Evolutionary conservation across 2,329 filamentous ascomycete genomes (phyloP).

Genomic region (Phaeosphaeria sp.): DNA sequence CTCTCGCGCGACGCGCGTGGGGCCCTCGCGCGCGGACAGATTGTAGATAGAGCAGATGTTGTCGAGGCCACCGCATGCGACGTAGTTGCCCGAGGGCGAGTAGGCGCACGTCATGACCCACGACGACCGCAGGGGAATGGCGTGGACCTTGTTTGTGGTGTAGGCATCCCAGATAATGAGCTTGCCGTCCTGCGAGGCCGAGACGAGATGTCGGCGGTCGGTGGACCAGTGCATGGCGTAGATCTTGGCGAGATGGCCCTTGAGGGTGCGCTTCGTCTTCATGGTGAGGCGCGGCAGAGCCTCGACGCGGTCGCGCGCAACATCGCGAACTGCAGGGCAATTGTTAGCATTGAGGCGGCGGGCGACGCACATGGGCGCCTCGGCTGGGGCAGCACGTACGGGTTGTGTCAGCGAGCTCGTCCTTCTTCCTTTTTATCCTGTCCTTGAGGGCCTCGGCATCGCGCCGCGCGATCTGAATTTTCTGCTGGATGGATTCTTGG

Average conservation of each 20-base stretch:
- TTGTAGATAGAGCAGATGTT: conserved; percentile 99
- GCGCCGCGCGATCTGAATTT: conserved; percentile 94
- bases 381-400: conserved; percentile 72
- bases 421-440: conserved; percentile 99
- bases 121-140: conserved; percentile 93
- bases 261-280: conserved; percentile 96
- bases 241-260: conserved; percentile 98
- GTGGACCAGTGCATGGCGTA: conserved; percentile 99
- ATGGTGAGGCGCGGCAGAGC: conserved; percentile 91
- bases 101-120: conserved; percentile 99
- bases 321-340: conserved; percentile 75
- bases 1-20: conserved; percentile 93
- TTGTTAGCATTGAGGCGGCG: conserved; percentile 30
- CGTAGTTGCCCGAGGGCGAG: conserved; percentile 96
- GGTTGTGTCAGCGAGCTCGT: conserved; percentile 97
- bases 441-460: conserved; percentile 98
- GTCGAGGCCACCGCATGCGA: conserved; percentile 96
- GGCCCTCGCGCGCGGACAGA: conserved; percentile 94
- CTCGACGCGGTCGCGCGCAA: conserved; percentile 91
- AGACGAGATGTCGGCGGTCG: conserved; percentile 94
- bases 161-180: conserved; percentile 99
- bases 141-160: conserved; percentile 99
- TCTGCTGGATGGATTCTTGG: conserved; percentile 60
- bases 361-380: conserved; percentile 1
- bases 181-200: conserved; percentile 98